Base-by-base conservation (phyloP, 306 rosid species). In the Prosopis cineraria region DNA sequence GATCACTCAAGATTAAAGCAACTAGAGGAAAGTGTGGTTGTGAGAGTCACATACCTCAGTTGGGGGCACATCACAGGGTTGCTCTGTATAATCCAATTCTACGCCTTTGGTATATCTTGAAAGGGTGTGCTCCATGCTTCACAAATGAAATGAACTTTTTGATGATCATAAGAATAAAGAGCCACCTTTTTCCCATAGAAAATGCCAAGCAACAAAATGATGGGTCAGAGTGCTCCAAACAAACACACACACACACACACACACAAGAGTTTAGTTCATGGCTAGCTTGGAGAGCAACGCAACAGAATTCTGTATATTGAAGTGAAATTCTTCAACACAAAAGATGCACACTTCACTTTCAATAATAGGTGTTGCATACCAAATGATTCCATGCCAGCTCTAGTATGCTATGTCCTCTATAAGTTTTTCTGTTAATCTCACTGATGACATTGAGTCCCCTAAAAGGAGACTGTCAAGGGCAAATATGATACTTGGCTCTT, bases 111-210 rank as follows among this genome's bases (percentile, higher is more conserved):
- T 75, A 80, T 92, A 90, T 75, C 90, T 89, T 70, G 87, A 68
- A 59, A 92, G 82, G 12, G 81, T 87, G 5, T 87, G 91, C 40
- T 87, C 88, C 96, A 90, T 88, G 89, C 97, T 90, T 78, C 82
- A 82, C 72, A 17, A 48, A 84, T 72, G 59, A 79, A 83, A 39
- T 19, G 39, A 47, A 14, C 63, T 31, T 59, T 66, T 29, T 48
- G 29, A 6, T 81, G 47, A 55, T 70, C 37, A 40, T 68, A 81
- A 79, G 19, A 48, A 73, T 75, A 56, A 53, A 56, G 17, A 56
- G 12, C 33, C 64, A 56, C 34, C 12, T 56, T 56, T 56, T 56
- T 25, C 16, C 62, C 8, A 24, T 24, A 55, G 13, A 22, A 11
- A 10, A 10, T 43, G 47, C 11, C 17, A 11, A 43, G 16, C 47